Evolutionary conservation across 257 asterid species (phyloP).

Genomic region (Solanum chilense): DNA sequence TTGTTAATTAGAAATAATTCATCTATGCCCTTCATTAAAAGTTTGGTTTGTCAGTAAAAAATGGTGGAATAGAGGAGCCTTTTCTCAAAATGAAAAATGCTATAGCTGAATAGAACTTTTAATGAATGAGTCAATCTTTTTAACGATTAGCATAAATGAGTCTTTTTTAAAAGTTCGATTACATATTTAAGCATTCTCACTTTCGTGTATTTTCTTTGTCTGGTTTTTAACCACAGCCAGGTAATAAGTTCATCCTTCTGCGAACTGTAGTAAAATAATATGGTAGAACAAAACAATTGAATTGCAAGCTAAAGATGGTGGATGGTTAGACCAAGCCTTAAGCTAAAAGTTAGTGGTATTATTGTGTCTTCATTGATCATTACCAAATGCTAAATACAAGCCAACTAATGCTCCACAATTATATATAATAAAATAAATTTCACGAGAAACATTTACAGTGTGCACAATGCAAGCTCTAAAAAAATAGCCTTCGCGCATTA

Average conservation of each 20-base stretch:
- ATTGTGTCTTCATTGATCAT: not conserved
- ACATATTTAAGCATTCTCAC: too few relatives aligned
- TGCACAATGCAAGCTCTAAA: constrained; percentile 22
- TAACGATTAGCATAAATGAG: not conserved
- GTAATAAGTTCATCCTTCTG: not conserved
- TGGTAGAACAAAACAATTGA: not conserved
- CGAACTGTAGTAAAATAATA: not conserved
- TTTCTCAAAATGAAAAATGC: not conserved
- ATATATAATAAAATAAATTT: not conserved
- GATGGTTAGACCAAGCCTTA: not conserved
- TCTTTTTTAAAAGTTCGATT: accelerated
- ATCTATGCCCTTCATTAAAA: not conserved
- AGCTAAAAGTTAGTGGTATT: not conserved
- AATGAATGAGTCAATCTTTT: too few relatives aligned
- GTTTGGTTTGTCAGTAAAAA: not conserved
- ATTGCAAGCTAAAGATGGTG: not conserved
- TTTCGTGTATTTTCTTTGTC: not conserved
- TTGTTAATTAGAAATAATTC: not conserved
- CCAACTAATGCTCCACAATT: not conserved
- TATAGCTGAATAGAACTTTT: not conserved
- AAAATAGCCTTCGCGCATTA: constrained; percentile 19
- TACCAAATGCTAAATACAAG: not conserved
- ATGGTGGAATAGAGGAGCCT: not conserved
- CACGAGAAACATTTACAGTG: not conserved
- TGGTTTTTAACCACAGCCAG: not conserved